Conservation (phyloP, 1,284 basidiomycete species). For the Apiotrichum veenhuisii region DNA sequence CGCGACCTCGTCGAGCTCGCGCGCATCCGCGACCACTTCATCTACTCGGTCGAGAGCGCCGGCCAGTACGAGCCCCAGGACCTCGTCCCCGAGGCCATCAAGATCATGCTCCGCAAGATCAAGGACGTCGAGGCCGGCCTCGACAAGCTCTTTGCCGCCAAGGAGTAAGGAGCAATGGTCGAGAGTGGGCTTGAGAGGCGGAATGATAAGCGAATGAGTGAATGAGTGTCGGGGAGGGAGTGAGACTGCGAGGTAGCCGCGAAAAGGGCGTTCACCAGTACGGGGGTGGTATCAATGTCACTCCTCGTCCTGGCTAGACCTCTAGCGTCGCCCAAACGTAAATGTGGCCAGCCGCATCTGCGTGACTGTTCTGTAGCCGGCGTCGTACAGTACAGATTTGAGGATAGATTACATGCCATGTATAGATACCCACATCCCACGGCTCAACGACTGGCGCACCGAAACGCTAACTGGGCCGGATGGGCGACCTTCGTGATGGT, state of each 20-base stretch:
- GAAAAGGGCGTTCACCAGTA: no score
- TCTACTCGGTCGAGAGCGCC: slow-evolving; percentile 87
- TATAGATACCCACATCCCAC: neutral
- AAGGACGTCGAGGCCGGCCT: slow-evolving; percentile 46
- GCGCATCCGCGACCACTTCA: slow-evolving; percentile 86
- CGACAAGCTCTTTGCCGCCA: slow-evolving; percentile 31
- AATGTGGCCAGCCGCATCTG: no score
- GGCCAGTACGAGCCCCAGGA: slow-evolving; percentile 81
- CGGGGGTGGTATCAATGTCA: no score
- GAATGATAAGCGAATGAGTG: neutral
- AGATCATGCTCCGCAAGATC: slow-evolving; percentile 79
- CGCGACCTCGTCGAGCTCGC: slow-evolving; percentile 77
- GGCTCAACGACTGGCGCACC: no score
- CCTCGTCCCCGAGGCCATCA: slow-evolving; percentile 76
- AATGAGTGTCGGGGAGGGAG: no score
- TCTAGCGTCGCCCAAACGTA: no score
- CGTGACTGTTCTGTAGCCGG: neutral
- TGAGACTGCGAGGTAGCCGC: no score
- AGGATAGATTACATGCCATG: slow-evolving; percentile 10
- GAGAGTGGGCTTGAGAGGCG: neutral
- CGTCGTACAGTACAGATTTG: neutral
- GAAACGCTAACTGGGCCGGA: no score
- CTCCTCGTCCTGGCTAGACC: no score
- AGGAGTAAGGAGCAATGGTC: neutral
- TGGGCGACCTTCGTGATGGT: no score